These are phyloP conservation scores for Aspergillus ostianus DNA, from an alignment of 495 filamentous ascomycete genomes.

Conservation along the genomic window DNA sequence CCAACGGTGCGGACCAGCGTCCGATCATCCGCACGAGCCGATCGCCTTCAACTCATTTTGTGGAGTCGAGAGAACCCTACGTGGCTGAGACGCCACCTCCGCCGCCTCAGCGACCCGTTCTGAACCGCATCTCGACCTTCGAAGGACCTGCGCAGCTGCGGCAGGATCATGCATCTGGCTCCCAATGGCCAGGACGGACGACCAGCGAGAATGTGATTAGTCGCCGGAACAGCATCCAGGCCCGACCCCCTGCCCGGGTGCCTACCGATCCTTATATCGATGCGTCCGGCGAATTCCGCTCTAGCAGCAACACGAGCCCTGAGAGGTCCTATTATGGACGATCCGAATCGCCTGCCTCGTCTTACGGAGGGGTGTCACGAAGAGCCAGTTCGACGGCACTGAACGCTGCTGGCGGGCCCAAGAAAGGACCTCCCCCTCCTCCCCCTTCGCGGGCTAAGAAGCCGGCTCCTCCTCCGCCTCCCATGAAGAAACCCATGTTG, in stretches of 20 bases:
- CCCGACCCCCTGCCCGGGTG: constrained; percentile 40
- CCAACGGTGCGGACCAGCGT: constrained; percentile 43
- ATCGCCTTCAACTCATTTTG: constrained; percentile 34
- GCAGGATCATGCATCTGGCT: constrained; percentile 45
- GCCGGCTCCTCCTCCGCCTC: constrained; percentile 60
- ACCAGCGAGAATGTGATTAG: constrained; percentile 54
- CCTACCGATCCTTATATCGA: constrained; percentile 63
- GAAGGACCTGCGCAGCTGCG: constrained; percentile 56
- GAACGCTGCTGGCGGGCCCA: constrained; percentile 42
- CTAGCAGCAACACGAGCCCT: constrained; percentile 55
- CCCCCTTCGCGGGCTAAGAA: constrained; percentile 81
- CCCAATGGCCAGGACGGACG: constrained; percentile 52
- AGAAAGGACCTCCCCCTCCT: constrained; percentile 77
- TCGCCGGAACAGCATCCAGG: constrained; percentile 40
- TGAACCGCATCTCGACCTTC: constrained; percentile 52
- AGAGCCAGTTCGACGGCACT: constrained; percentile 51
- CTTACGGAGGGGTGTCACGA: constrained; percentile 55
- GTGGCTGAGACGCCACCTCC: constrained; percentile 22
- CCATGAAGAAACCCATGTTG: constrained; percentile 45
- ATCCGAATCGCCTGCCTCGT: constrained; percentile 63
- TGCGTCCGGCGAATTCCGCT: constrained; percentile 56
- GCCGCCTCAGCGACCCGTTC: constrained; percentile 35
- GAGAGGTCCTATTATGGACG: constrained; percentile 53
- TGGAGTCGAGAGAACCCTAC: constrained; percentile 36
- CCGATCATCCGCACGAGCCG: constrained; percentile 62